phyloP scores from a whole-genome alignment of 106 monocot genomes.

The Platanthera zijinensis region DNA sequence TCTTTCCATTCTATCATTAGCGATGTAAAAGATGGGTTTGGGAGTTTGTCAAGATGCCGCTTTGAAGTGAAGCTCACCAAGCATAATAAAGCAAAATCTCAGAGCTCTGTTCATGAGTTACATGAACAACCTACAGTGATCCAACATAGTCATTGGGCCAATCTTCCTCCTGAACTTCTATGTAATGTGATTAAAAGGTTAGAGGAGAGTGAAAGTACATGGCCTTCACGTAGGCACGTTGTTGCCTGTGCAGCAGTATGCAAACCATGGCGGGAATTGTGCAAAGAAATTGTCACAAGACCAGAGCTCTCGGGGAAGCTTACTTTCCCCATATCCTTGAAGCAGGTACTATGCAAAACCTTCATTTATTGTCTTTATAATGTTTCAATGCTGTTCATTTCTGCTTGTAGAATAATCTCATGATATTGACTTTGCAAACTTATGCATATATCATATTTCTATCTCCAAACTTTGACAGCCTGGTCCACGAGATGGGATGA shows the following conservation, averaged over 20 bases:
- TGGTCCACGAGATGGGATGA: conserved; percentile 47
- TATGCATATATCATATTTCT: not conserved
- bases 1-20: conserved; percentile 26
- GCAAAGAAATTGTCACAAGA: conserved; percentile 34
- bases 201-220: conserved; percentile 32
- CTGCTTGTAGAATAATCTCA: not conserved
- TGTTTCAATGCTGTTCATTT: not conserved
- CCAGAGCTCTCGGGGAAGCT: conserved; percentile 37
- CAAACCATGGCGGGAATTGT: conserved; percentile 33
- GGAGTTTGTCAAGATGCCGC: conserved; percentile 26
- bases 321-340: conserved; percentile 35
- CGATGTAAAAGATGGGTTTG: conserved; percentile 30
- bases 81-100: conserved; percentile 23
- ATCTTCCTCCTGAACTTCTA: conserved; percentile 34
- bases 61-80: conserved; percentile 21
- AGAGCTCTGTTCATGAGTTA: conserved; percentile 29
- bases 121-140: conserved; percentile 14
- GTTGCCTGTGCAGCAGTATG: conserved; percentile 35
- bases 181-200: conserved; percentile 32
- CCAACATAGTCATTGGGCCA: conserved; percentile 25
- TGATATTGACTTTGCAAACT: not conserved
- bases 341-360: conserved; percentile 21
- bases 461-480: conserved; percentile 20
- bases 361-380: not conserved
- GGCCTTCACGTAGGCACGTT: conserved; percentile 33